Percentiles rank a stretch among this genome's conserved stretches.
phyloP scores from a whole-genome alignment of 2,329 filamentous ascomycete genomes.

The Trichoderma koningii region DNA sequence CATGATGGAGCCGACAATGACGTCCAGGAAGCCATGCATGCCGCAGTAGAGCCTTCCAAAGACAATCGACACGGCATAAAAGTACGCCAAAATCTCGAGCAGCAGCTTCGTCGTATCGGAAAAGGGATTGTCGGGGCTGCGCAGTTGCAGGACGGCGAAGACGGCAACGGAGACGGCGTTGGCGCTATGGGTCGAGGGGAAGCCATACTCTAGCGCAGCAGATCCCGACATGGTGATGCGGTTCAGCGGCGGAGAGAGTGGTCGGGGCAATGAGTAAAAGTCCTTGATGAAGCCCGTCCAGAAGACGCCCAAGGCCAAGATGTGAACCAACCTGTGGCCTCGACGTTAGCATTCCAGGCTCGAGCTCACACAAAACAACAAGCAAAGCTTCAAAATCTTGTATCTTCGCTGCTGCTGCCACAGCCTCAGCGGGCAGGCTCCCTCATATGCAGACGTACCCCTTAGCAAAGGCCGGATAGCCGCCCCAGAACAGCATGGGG shows the following conservation, averaged over 20 bases:
- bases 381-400: too few relatives aligned
- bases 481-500: conserved; percentile 96
- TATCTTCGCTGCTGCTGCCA: neutral
- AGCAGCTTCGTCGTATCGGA: conserved; percentile 59
- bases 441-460: conserved; percentile 61
- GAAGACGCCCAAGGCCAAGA: conserved; percentile 77
- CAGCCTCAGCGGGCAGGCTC: neutral
- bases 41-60: conserved; percentile 93
- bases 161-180: conserved; percentile 94
- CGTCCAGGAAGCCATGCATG: conserved; percentile 97
- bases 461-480: conserved; percentile 80
- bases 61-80: conserved; percentile 87
- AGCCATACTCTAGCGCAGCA: conserved; percentile 92
- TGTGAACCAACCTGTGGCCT: conserved; percentile 63
- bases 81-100: conserved; percentile 72
- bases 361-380: neutral
- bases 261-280: conserved; percentile 85
- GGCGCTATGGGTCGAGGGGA: conserved; percentile 94
- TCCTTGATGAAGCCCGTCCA: conserved; percentile 95
- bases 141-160: conserved; percentile 74
- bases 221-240: conserved; percentile 98
- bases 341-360: conserved; percentile 30
- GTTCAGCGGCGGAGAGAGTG: conserved; percentile 86
- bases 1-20: conserved; percentile 75
- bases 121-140: conserved; percentile 64